Conservation (phyloP, 352 stramenopile species). For the Stephanocyclus meneghinianus region DNA sequence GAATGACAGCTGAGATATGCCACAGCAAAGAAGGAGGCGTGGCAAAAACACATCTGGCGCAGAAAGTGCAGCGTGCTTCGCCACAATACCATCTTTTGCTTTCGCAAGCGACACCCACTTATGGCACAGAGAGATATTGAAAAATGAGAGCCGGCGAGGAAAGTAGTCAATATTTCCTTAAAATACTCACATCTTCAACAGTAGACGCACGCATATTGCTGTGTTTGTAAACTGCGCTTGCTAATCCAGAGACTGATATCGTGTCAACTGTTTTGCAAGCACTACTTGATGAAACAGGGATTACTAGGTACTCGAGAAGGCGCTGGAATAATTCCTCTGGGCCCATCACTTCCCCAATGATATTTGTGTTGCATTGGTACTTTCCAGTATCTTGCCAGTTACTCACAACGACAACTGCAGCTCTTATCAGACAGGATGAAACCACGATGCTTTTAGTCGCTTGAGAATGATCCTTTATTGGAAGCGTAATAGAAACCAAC, state of each 20-base stretch:
- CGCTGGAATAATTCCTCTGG: conserved; percentile 37
- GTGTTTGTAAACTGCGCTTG: conserved; percentile 49
- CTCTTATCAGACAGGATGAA: conserved; percentile 49
- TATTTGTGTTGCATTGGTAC: conserved; percentile 21
- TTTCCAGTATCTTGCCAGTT: conserved; percentile 52
- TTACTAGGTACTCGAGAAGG: conserved; percentile 37
- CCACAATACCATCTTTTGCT: conserved; percentile 61
- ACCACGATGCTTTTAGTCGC: conserved; percentile 12
- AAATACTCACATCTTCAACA: conserved; percentile 63
- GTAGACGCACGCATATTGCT: conserved; percentile 49
- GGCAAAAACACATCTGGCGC: conserved; percentile 68
- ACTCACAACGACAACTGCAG: conserved; percentile 71
- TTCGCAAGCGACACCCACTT: conserved; percentile 76
- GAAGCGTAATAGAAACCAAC: conserved; percentile 20
- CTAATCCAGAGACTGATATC: conserved; percentile 31
- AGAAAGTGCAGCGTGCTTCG: conserved; percentile 61
- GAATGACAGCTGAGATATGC: conserved; percentile 61
- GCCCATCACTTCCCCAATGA: not conserved
- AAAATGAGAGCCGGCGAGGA: conserved; percentile 10
- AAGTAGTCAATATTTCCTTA: conserved; percentile 9
- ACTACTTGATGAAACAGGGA: conserved; percentile 14
- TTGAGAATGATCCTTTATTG: not conserved
- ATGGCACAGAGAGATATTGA: conserved; percentile 5
- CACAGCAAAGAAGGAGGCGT: conserved; percentile 75
- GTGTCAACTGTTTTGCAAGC: not conserved